Conservation (phyloP, 768 basidiomycete genomes). For the Leccinum barrowsii region DNA sequence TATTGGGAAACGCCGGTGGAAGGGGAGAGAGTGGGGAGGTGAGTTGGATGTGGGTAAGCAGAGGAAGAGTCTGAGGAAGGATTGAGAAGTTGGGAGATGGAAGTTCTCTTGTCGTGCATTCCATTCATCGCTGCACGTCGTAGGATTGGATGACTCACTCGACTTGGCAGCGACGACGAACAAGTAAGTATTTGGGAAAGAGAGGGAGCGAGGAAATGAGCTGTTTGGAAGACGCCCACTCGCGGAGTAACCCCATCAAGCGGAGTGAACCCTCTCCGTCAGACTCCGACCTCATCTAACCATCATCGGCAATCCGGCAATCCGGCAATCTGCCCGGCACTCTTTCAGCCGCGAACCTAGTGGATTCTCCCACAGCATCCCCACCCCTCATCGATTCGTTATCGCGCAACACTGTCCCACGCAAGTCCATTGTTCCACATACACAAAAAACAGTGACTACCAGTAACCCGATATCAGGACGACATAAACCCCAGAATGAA, state of each 20-base stretch:
- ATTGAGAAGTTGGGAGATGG: slow-evolving; percentile 49
- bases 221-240: slow-evolving; percentile 28
- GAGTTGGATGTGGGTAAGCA: slow-evolving; percentile 29
- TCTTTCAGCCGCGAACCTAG: slow-evolving; percentile 29
- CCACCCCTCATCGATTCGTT: not conserved
- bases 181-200: not conserved
- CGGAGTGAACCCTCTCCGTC: slow-evolving; percentile 27
- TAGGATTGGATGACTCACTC: slow-evolving; percentile 12
- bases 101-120: slow-evolving; percentile 49
- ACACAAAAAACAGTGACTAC: slow-evolving; percentile 5
- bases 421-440: slow-evolving; percentile 11
- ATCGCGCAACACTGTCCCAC: not conserved
- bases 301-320: slow-evolving; percentile 23
- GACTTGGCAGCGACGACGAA: slow-evolving; percentile 3
- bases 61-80: slow-evolving; percentile 41
- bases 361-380: not conserved
- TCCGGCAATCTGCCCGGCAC: slow-evolving; percentile 20
- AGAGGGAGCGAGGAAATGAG: slow-evolving; percentile 30
- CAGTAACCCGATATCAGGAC: slow-evolving; percentile 14
- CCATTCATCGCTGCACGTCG: slow-evolving; percentile 33
- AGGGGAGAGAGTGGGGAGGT: slow-evolving; percentile 26
- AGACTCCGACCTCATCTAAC: slow-evolving; percentile 26
- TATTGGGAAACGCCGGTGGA: slow-evolving; percentile 25
- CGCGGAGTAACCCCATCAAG: slow-evolving; percentile 28
- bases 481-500: slow-evolving; percentile 24